phyloP scores from a whole-genome alignment of 78 protist genomes.

The Dictyostelium firmibasis region DNA sequence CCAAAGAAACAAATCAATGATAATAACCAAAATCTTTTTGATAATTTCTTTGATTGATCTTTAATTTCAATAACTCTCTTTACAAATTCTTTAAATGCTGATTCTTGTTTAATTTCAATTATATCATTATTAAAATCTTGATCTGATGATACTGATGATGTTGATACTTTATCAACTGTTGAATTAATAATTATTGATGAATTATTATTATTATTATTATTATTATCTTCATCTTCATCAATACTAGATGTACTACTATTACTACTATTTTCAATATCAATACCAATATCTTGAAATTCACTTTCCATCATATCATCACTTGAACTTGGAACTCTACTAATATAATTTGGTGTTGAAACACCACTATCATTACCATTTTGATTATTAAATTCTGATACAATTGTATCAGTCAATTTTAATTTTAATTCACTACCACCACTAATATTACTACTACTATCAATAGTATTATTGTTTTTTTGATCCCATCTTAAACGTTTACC shows the following conservation, averaged over 20 bases:
- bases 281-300: not conserved
- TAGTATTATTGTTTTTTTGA: not conserved
- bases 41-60: constrained; percentile 2
- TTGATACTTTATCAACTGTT: not conserved
- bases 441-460: not conserved
- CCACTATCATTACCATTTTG: not conserved
- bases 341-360: not conserved
- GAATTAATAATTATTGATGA: not conserved
- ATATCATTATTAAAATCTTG: not conserved
- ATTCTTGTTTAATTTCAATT: not conserved
- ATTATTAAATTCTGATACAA: not conserved
- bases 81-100: not conserved
- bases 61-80: not conserved
- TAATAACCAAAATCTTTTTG: constrained; percentile 51
- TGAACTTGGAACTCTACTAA: not conserved
- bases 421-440: not conserved
- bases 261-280: not conserved
- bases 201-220: not conserved
- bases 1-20: constrained; percentile 31
- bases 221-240: not conserved
- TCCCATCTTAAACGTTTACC: constrained; percentile 23
- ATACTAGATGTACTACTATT: no score
- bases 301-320: not conserved
- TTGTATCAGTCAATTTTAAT: not conserved
- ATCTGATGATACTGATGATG: not conserved